phyloP scores from a whole-genome alignment of 2,329 filamentous ascomycete genomes.

The Bipolaris gigantea region DNA sequence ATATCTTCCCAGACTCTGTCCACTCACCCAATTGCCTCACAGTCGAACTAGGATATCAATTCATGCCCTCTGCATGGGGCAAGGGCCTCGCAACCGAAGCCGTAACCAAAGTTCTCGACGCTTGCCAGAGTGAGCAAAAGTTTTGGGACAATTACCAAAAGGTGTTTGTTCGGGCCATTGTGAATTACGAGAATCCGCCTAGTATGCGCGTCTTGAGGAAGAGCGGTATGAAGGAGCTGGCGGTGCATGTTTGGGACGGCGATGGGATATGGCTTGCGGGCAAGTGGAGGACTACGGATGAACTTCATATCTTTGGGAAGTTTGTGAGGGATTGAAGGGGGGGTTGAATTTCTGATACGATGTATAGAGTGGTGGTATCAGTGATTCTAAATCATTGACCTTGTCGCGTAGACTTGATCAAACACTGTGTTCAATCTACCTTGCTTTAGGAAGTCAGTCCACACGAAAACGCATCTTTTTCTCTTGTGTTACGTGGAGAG shows the following conservation, averaged over 20 bases:
- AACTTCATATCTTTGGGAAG: slow-evolving; percentile 32
- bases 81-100: slow-evolving; percentile 27
- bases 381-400: no score
- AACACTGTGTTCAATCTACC: no score
- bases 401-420: no score
- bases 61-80: slow-evolving; percentile 27
- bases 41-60: slow-evolving; percentile 28
- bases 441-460: no score
- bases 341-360: background rate
- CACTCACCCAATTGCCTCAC: slow-evolving; percentile 20
- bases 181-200: slow-evolving; percentile 35
- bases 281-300: slow-evolving; percentile 25
- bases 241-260: slow-evolving; percentile 32
- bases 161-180: slow-evolving; percentile 37
- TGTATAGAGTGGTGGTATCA: background rate
- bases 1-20: slow-evolving; percentile 15
- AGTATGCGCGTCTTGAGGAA: slow-evolving; percentile 41
- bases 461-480: no score
- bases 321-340: slow-evolving; percentile 8
- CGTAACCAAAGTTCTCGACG: slow-evolving; percentile 27
- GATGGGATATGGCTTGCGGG: slow-evolving; percentile 28
- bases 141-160: slow-evolving; percentile 33
- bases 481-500: no score
- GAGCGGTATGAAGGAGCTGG: slow-evolving; percentile 28
- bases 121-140: slow-evolving; percentile 16